These are phyloP conservation scores for Colletotrichum musicola DNA, from an alignment of 2,329 filamentous ascomycete species.

Conservation along the genomic window DNA sequence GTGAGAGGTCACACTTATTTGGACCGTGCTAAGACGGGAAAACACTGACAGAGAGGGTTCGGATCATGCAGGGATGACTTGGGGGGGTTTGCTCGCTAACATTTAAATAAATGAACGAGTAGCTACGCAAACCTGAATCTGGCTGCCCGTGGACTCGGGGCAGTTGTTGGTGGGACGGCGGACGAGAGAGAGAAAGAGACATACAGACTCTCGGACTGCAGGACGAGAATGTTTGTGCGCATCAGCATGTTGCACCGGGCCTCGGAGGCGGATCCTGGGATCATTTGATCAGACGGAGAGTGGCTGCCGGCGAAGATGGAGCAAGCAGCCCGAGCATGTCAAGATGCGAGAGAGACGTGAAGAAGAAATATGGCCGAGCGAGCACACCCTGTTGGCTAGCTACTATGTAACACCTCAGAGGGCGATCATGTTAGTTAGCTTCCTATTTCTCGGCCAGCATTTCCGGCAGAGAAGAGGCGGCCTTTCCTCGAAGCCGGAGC, in stretches of 20 bases:
- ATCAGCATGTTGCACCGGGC: conserved; percentile 9
- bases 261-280: conserved; percentile 16
- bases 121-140: neutral
- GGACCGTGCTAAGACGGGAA: conserved; percentile 8
- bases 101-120: neutral
- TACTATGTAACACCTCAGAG: neutral
- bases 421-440: conserved; percentile 15
- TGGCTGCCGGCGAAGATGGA: conserved; percentile 4
- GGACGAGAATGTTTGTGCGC: neutral
- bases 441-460: neutral
- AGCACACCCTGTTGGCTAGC: neutral
- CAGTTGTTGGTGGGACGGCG: neutral
- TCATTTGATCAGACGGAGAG: neutral
- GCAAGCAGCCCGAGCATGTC: conserved; percentile 1
- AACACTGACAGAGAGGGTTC: conserved; percentile 12
- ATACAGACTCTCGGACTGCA: neutral
- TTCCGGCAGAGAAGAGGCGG: neutral
- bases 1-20: too few species aligned
- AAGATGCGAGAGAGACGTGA: conserved; percentile 15
- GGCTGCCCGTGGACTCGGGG: conserved; percentile 19
- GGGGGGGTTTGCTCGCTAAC: neutral
- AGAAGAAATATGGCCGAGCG: conserved; percentile 23
- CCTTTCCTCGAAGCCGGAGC: conserved; percentile 1
- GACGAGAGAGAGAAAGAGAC: neutral
- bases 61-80: conserved; percentile 8